Evolutionary conservation across 176 grass and related monocot species (phyloP).

Genomic region (Secale cereale): DNA sequence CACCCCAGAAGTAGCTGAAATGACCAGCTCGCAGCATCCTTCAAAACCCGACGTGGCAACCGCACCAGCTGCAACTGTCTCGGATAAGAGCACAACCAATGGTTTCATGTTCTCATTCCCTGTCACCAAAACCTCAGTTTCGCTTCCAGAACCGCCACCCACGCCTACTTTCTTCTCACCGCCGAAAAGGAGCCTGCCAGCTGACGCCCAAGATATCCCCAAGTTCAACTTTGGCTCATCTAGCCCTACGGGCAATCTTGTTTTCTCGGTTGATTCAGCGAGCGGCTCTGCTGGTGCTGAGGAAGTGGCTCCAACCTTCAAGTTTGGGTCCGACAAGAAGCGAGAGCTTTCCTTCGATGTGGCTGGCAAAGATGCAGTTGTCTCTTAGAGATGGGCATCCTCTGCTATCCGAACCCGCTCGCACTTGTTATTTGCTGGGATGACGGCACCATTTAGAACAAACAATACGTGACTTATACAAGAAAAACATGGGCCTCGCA

Average conservation of each 20-base stretch:
- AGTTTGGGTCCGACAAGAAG: conserved; percentile 43
- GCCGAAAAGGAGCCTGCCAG: conserved; percentile 19
- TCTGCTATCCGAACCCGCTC: background rate
- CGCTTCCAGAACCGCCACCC: conserved; percentile 40
- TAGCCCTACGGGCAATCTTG: background rate
- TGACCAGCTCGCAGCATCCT: background rate
- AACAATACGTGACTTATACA: background rate
- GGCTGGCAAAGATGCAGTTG: conserved; percentile 24
- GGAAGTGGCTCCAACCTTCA: conserved; percentile 22
- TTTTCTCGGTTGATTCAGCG: conserved; percentile 27
- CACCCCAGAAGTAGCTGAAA: conserved; percentile 4
- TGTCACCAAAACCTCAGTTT: conserved; percentile 28
- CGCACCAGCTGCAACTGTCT: background rate
- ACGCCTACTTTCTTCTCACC: conserved; percentile 39
- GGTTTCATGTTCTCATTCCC: conserved; percentile 50
- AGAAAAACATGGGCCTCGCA: background rate
- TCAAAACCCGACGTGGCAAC: background rate
- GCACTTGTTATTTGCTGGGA: background rate
- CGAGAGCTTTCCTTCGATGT: conserved; percentile 36
- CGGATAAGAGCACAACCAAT: conserved; percentile 20
- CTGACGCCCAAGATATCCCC: conserved; percentile 14
- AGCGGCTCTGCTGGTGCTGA: background rate
- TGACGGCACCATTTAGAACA: background rate
- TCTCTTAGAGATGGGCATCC: conserved; percentile 1
- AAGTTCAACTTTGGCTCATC: conserved; percentile 44